Base-by-base conservation (phyloP, 208 protist species). In the Trypanosoma rangeli region DNA sequence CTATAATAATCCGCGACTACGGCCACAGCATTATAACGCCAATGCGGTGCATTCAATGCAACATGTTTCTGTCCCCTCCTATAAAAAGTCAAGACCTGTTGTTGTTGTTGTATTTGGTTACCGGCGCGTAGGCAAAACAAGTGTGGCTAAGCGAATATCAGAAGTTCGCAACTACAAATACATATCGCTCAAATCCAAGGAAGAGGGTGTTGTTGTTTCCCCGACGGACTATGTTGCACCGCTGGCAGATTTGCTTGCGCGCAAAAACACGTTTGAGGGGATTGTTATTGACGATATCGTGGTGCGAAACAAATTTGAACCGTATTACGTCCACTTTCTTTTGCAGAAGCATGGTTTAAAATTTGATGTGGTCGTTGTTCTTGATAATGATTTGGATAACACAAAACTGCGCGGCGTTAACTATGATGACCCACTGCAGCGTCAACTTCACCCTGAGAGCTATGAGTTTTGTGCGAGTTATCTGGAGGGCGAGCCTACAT, bases 221-320 rank as follows among this genome's bases (percentile, higher is more conserved):
- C 64, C 58, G 69, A 60, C 64, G 79, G 46, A 74, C 66, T 24
- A 79, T 87, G 70, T 76, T 20, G 57, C 79, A 4, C 73, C 72
- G 16, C 68, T 94, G 18, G 69, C 74, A 13, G 63, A 78, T 26
- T 22, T 84, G 26, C 73, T 94, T 37, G 54, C 63, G 37, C 54
- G 33, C 31, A 86, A 87, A 68, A 39, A 56, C 16, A 55, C 72
- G 7, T 66, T 86, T 48, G 85, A 79, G 35, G 90, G 86, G 20
- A 76, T 95, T 24, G 86, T 95, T 31, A 83, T 95, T 70, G 90
- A 95, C 64, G 90, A 95, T 70, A 79, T 80, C 29, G 70, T 95
- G 39, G 67, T 82, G n/a, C 66, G 77, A 18, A 92, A 82, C 46
- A 86, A 82, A 62, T 93, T 78, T 68, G 87, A 95, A 22, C 79